Evolutionary conservation across 345 rosid species (phyloP).

Genomic region (Aquilaria sinensis): DNA sequence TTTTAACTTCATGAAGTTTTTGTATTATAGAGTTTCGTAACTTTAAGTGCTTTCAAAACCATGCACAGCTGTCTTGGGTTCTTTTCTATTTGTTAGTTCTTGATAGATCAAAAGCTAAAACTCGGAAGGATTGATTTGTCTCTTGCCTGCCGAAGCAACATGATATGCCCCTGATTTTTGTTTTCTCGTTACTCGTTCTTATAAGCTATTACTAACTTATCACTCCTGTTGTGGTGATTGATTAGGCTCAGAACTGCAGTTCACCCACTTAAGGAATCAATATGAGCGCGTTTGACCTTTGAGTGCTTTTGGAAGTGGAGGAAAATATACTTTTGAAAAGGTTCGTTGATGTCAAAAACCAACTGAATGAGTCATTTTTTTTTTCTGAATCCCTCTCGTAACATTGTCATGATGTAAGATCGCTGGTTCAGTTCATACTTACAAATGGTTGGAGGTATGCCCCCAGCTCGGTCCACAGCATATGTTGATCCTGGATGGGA

Average conservation of each 20-base stretch:
- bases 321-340: slow-evolving; percentile 13
- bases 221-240: slow-evolving; percentile 21
- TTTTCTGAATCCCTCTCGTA: background rate
- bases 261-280: slow-evolving; percentile 19
- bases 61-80: too few relatives aligned
- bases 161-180: background rate
- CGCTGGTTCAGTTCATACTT: slow-evolving; percentile 8
- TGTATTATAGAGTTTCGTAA: background rate
- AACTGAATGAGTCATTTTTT: slow-evolving; percentile 5
- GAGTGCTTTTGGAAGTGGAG: slow-evolving; percentile 10
- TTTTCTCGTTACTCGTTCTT: slow-evolving; percentile 6
- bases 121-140: background rate
- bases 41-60: background rate
- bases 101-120: slow-evolving; percentile 3
- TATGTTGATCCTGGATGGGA: slow-evolving; percentile 82
- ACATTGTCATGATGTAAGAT: slow-evolving; percentile 18
- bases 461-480: slow-evolving; percentile 50
- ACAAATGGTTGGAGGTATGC: slow-evolving; percentile 48
- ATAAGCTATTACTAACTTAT: slow-evolving; percentile 12
- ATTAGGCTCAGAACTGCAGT: slow-evolving; percentile 12
- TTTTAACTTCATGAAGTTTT: slow-evolving; percentile 7
- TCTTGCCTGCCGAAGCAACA: background rate
- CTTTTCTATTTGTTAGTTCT: background rate
- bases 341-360: slow-evolving; percentile 11
- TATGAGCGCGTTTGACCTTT: slow-evolving; percentile 12